phyloP scores from a whole-genome alignment of 345 rosid genomes.

The Melastoma malabathricum region DNA sequence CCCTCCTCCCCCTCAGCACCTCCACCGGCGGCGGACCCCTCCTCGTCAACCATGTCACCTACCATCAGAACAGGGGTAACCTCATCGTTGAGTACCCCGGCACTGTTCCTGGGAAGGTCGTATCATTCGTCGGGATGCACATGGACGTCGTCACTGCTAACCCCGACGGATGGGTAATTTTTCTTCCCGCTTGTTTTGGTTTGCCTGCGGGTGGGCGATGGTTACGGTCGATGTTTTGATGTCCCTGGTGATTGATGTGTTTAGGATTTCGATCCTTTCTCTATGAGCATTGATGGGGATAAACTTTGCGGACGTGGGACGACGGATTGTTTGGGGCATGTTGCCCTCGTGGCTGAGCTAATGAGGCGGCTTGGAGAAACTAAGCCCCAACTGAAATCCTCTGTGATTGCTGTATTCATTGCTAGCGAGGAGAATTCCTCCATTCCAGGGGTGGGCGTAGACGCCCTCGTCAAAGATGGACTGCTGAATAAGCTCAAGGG shows the following conservation, averaged over 20 bases:
- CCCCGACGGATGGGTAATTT: constrained; percentile 71
- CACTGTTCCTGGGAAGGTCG: constrained; percentile 61
- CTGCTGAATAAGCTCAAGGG: constrained; percentile 75
- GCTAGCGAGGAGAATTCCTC: constrained; percentile 88
- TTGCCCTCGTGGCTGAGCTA: constrained; percentile 75
- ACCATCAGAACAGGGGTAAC: constrained; percentile 69
- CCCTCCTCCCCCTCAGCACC: constrained; percentile 75
- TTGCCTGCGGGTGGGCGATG: neutral
- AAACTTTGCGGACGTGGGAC: constrained; percentile 92
- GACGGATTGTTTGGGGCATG: constrained; percentile 97
- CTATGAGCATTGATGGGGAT: constrained; percentile 77
- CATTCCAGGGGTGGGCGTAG: constrained; percentile 81
- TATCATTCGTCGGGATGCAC: constrained; percentile 98
- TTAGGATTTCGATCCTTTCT: constrained; percentile 93
- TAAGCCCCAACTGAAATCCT: constrained; percentile 54
- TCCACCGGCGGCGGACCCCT: constrained; percentile 79
- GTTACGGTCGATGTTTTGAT: neutral
- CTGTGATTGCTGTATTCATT: constrained; percentile 83
- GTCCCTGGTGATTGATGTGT: constrained; percentile 4
- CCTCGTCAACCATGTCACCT: constrained; percentile 54
- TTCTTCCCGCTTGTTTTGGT: neutral
- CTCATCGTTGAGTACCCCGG: constrained; percentile 97
- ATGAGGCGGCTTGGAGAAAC: constrained; percentile 80
- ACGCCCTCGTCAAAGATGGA: constrained; percentile 67
- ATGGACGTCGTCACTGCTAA: constrained; percentile 99